Percentiles rank a stretch among this genome's conserved stretches.
phyloP scores from a whole-genome alignment of 2,329 filamentous ascomycete genomes.

The Colletotrichum cuscutae region DNA sequence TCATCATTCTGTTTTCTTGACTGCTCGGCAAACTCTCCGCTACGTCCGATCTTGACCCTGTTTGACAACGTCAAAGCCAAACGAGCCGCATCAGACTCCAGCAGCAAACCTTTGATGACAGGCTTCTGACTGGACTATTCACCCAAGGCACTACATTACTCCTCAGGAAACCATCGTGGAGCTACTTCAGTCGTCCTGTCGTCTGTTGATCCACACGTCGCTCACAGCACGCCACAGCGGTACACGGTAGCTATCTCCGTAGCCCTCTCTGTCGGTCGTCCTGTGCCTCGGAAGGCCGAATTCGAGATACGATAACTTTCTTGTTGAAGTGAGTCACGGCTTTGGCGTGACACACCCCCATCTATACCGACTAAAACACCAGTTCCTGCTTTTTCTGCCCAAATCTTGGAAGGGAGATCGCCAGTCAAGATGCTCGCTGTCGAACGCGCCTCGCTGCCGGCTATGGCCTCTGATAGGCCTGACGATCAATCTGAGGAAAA shows the following conservation, averaged over 20 bases:
- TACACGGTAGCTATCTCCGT: neutral
- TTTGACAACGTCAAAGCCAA: neutral
- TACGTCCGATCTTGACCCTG: neutral
- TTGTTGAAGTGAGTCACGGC: slow-evolving; percentile 22
- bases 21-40: neutral
- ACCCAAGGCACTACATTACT: neutral
- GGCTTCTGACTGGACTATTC: neutral
- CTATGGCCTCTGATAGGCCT: slow-evolving; percentile 7
- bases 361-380: neutral
- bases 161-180: neutral
- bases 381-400: neutral
- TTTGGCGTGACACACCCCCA: neutral
- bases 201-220: no score
- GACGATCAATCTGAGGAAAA: slow-evolving; percentile 23
- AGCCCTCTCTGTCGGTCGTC: neutral
- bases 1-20: neutral
- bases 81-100: neutral
- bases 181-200: neutral
- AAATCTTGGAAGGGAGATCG: neutral
- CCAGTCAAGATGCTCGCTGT: slow-evolving; percentile 21
- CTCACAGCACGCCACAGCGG: neutral
- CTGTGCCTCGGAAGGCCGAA: neutral
- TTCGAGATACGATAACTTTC: neutral
- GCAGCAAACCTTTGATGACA: neutral
- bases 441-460: slow-evolving; percentile 11